Evolutionary conservation across 2,329 filamentous ascomycete genomes (phyloP).

Genomic region (Lachnellula arida): DNA sequence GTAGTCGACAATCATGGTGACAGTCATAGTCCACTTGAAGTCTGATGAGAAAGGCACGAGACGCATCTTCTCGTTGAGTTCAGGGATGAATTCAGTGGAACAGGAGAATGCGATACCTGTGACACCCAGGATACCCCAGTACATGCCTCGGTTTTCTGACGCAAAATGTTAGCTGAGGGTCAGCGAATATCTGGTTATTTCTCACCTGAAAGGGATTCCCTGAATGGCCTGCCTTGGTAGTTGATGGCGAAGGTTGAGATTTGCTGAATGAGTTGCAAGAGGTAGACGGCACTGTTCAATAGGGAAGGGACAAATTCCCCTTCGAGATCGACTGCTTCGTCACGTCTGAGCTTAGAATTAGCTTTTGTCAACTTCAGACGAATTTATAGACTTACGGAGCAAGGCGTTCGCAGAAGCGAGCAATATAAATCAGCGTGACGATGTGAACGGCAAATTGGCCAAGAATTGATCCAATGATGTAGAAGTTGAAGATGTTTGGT

Average conservation of each 20-base stretch:
- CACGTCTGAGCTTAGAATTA: conserved; percentile 39
- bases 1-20: conserved; percentile 84
- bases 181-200: background rate
- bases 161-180: conserved; percentile 6
- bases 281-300: conserved; percentile 94
- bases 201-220: conserved; percentile 74
- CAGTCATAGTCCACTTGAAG: conserved; percentile 84
- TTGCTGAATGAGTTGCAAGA: conserved; percentile 96
- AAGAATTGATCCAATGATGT: conserved; percentile 96
- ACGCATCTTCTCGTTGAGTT: conserved; percentile 89
- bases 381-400: conserved; percentile 64
- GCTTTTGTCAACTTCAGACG: background rate
- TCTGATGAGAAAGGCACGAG: conserved; percentile 84
- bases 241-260: conserved; percentile 99
- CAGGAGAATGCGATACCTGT: conserved; percentile 89
- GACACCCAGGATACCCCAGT: conserved; percentile 89
- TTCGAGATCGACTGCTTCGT: conserved; percentile 75
- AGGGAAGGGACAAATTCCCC: conserved; percentile 91
- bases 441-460: conserved; percentile 98
- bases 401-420: conserved; percentile 77
- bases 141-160: conserved; percentile 81
- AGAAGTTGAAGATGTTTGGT: conserved; percentile 98
- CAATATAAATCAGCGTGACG: conserved; percentile 88
- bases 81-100: conserved; percentile 90
- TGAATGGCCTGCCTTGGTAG: conserved; percentile 97